phyloP scores from a whole-genome alignment of 163 green algal genomes.

The Botryococcus braunii region DNA sequence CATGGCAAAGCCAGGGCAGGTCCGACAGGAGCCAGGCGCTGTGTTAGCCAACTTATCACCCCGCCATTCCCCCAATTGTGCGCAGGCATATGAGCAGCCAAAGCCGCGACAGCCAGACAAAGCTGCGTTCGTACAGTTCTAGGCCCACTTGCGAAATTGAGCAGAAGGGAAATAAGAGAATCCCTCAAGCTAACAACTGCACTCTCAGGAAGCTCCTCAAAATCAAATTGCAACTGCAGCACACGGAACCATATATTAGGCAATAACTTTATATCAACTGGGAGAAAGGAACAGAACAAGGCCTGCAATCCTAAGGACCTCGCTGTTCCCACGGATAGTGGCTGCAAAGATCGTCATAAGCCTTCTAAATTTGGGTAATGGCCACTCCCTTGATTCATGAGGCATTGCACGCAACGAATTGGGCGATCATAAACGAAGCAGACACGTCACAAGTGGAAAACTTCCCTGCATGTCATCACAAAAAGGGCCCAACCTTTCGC shows the following conservation, averaged over 20 bases:
- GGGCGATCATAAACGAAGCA: background rate
- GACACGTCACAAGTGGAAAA: background rate
- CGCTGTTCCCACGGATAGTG: background rate
- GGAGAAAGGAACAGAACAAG: background rate
- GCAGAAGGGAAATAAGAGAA: constrained; percentile 61
- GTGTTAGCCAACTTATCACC: constrained; percentile 65
- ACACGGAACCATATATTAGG: too few species aligned
- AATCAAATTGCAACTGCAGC: constrained; percentile 78
- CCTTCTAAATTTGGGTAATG: background rate
- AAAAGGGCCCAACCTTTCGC: constrained; percentile 61
- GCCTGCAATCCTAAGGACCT: background rate
- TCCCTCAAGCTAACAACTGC: constrained; percentile 56
- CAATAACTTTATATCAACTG: background rate
- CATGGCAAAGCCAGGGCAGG: constrained; percentile 51
- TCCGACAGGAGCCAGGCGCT: constrained; percentile 31
- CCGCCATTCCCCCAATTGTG: constrained; percentile 53
- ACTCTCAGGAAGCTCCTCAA: constrained; percentile 75
- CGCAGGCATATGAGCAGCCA: constrained; percentile 66
- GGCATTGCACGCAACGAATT: background rate
- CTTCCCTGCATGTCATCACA: background rate
- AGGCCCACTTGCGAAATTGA: constrained; percentile 31
- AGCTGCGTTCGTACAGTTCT: constrained; percentile 73
- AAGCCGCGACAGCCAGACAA: constrained; percentile 71
- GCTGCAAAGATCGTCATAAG: background rate
- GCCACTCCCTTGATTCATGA: background rate